Evolutionary conservation across 2,329 filamentous ascomycete species (phyloP).

Genomic region (Moelleriella libera): DNA sequence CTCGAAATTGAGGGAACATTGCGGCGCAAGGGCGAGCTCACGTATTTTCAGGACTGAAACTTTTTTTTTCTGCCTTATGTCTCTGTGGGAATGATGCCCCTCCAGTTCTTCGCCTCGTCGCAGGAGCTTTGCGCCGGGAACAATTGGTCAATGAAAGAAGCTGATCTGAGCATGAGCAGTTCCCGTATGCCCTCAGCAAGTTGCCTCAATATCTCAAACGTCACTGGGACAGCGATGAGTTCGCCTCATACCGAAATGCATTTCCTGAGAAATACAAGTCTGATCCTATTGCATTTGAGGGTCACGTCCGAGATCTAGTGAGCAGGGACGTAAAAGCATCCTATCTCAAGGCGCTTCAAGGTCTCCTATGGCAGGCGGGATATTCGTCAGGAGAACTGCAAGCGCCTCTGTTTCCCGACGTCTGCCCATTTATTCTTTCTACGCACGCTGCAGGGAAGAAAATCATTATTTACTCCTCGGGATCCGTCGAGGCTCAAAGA

Average conservation of each 20-base stretch:
- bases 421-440: slow-evolving; percentile 43
- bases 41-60: no score
- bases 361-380: slow-evolving; percentile 63
- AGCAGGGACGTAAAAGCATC: slow-evolving; percentile 58
- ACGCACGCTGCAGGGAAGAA: slow-evolving; percentile 43
- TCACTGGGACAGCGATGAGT: slow-evolving; percentile 52
- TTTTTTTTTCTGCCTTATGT: no score
- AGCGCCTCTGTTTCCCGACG: slow-evolving; percentile 63
- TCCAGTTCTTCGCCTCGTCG: no score
- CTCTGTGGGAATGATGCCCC: no score
- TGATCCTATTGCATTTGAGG: slow-evolving; percentile 43
- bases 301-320: slow-evolving; percentile 59
- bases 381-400: slow-evolving; percentile 56
- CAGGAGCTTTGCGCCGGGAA: no score
- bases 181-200: slow-evolving; percentile 59
- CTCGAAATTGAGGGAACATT: no score
- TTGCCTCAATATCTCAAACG: slow-evolving; percentile 49
- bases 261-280: slow-evolving; percentile 53
- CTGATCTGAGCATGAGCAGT: slow-evolving; percentile 30
- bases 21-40: no score
- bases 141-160: background rate
- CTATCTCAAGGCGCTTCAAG: slow-evolving; percentile 69
- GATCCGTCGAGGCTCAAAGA: slow-evolving; percentile 69
- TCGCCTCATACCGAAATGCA: slow-evolving; percentile 53
- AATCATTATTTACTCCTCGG: slow-evolving; percentile 70